Evolutionary conservation across 306 rosid species (phyloP), one percentile per base, ranked within the genome.

Genomic region (Castanospermum australe): DNA sequence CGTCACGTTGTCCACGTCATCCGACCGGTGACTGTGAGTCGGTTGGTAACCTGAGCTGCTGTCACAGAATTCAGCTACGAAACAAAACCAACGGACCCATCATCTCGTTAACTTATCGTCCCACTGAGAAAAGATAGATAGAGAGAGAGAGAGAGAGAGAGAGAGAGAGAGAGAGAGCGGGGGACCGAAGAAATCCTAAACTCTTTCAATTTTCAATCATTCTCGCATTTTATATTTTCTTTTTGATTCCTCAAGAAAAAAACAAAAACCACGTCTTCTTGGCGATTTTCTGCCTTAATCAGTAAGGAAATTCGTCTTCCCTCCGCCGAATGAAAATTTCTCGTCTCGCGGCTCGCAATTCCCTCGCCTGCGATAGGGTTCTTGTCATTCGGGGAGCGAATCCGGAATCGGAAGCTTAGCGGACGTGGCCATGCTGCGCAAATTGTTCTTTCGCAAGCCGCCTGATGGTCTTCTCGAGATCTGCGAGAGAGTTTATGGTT

Each of bases 381-480:
- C 5, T 78, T 21, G 24, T 5, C 32, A 38, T n/a, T 32, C 13
- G 7, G 8, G 56, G 14, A 3, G 22, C 1, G 20, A 50, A 67
- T 36, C 36, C 21, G 14, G 54, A 83, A 45, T 73, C 80, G 38
- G 77, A 73, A 83, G 83, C 80, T 66, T 74, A 71, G 62, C 76
- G 32, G 88, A 87, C 41, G 85, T 87, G 92, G 92, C 97, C 54
- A 68, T 91, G 90, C 81, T 92, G 48, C 97, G 99, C 51, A 92
- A 86, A 85, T 86, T 92, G 89, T 94, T 92, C 89, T 94, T 84
- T 59, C 89, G 99, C 42, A 94, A 92, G 67, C 97, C 99, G 0
- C 97, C 97, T 10, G 99, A 94, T 65, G 99, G 97, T 8, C 87
- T 94, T 14, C 89, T 94, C 81, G 99, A 94, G 93, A 88, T 92